These are phyloP conservation scores for Sclerotinia nivalis DNA, from an alignment of 2,329 filamentous ascomycete species.

Conservation along the genomic window DNA sequence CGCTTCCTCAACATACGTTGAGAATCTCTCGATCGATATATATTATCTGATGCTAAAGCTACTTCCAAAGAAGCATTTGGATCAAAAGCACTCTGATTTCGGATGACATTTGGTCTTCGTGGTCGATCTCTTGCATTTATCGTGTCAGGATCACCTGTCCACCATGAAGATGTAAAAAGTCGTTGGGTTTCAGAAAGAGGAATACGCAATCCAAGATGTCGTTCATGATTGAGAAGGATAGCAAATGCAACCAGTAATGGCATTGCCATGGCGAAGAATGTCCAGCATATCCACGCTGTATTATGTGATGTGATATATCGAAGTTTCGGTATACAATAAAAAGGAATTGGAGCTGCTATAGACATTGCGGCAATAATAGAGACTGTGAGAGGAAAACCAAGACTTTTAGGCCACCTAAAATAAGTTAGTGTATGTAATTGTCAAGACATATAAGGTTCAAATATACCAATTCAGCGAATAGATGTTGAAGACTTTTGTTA, in stretches of 20 bases:
- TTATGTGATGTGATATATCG: slow-evolving; percentile 61
- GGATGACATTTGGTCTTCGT: slow-evolving; percentile 43
- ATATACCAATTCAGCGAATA: slow-evolving; percentile 66
- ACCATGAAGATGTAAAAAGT: slow-evolving; percentile 67
- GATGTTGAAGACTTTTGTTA: slow-evolving; percentile 71
- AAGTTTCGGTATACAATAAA: slow-evolving; percentile 57
- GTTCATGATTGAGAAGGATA: slow-evolving; percentile 63
- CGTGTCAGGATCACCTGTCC: slow-evolving; percentile 57
- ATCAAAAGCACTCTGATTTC: slow-evolving; percentile 35
- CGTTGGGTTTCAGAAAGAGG: slow-evolving; percentile 66
- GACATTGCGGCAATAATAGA: slow-evolving; percentile 62
- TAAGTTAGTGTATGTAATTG: neutral
- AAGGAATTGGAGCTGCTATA: slow-evolving; percentile 57
- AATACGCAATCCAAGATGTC: slow-evolving; percentile 61
- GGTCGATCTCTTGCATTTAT: slow-evolving; percentile 46
- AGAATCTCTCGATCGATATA: slow-evolving; percentile 26
- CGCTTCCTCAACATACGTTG: slow-evolving; percentile 37
- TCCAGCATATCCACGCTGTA: slow-evolving; percentile 69
- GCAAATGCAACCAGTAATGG: slow-evolving; percentile 65
- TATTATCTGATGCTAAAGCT: slow-evolving; percentile 35
- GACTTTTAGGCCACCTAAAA: slow-evolving; percentile 58
- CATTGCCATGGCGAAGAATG: slow-evolving; percentile 69
- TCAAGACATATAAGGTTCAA: neutral
- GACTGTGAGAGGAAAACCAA: slow-evolving; percentile 66
- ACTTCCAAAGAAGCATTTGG: slow-evolving; percentile 40